Evolutionary conservation across 345 rosid genomes (phyloP), one percentile per base, ranked within the genome.

Genomic region (Lepidium aucheri): DNA sequence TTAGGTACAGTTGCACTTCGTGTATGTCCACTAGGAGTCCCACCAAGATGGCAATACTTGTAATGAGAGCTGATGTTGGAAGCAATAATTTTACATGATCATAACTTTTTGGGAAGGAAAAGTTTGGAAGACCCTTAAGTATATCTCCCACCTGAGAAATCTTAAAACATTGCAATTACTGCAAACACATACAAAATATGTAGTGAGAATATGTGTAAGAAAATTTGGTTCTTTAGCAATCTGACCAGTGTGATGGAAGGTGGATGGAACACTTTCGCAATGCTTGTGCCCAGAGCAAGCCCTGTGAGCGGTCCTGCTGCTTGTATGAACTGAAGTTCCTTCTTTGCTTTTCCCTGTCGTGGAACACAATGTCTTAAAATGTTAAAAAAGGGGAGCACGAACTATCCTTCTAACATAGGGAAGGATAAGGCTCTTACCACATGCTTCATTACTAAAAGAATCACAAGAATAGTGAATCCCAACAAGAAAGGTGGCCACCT

Each of bases 21-120:
- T 58, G 3, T 58, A 8, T 26, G 51, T 39, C 49, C 33, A 58
- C 20, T 45, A 16, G 39, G 66, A 59, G 74, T 50, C 96, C 85
- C 76, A 94, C 99, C 99, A 94, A 80, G 78, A 94, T 85, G 72
- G 99, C 99, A 17, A 94, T 96, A 32, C 96, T 97, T 50, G 99
- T 90, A 58, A 94, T 88, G 74, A 94, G 95, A 80, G 88, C 56
- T 46, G 99, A 82, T 28, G 96, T 94, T 43, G 96, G 91, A 80
- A 94, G 88, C 79, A 94, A 80, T 55, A 88, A 81, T 67, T 55
- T 80, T 12, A 56, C 78, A 78, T 82, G 76, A 43, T 77, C 69
- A 74, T 90, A 90, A 38, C 60, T 56, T 74, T 76, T 84, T 0
- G 97, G 99, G 63, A 90, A 56, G 7, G 99, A 86, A 78, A 94